Conservation (phyloP, 108 stramenopile genomes). For the Nitzschia sp. region DNA sequence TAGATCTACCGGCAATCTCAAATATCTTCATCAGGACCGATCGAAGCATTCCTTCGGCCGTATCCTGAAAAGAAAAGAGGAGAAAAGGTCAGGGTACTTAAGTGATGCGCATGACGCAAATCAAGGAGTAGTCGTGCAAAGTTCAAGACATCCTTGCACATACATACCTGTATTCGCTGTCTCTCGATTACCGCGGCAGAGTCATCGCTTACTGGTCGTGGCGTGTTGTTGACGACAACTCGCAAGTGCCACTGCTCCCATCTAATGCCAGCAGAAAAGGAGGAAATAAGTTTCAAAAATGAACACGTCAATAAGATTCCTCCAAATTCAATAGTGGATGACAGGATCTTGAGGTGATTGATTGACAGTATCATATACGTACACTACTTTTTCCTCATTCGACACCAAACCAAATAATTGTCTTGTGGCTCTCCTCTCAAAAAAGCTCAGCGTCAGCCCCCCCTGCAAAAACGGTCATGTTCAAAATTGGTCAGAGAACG, state of each 20-base stretch:
- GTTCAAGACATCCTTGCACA: too few species aligned
- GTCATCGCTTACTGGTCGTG: conserved; percentile 77
- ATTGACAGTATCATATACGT: conserved; percentile 10
- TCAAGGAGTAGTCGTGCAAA: background rate
- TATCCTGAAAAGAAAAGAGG: conserved; percentile 48
- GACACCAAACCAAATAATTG: conserved; percentile 84
- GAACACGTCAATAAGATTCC: too few species aligned
- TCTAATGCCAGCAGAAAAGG: conserved; percentile 15
- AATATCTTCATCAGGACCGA: conserved; percentile 66
- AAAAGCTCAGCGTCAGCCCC: conserved; percentile 72
- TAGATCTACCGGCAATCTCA: conserved; percentile 68
- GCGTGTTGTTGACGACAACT: conserved; percentile 87
- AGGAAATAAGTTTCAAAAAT: too few species aligned
- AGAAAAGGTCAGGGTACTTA: background rate
- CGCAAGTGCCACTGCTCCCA: conserved; percentile 88
- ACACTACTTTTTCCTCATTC: conserved; percentile 80
- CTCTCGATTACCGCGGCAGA: conserved; percentile 79
- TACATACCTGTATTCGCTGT: conserved; percentile 77
- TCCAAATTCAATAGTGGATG: background rate
- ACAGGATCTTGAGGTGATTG: background rate
- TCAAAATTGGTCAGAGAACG: background rate
- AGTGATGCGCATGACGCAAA: background rate
- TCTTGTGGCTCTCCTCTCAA: conserved; percentile 72
- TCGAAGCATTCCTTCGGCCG: conserved; percentile 83
- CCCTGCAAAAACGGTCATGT: conserved; percentile 46